Evolutionary conservation across 2,329 filamentous ascomycete genomes (phyloP), one percentile per base, ranked within the genome.

Genomic region (Fusarium beomiforme): DNA sequence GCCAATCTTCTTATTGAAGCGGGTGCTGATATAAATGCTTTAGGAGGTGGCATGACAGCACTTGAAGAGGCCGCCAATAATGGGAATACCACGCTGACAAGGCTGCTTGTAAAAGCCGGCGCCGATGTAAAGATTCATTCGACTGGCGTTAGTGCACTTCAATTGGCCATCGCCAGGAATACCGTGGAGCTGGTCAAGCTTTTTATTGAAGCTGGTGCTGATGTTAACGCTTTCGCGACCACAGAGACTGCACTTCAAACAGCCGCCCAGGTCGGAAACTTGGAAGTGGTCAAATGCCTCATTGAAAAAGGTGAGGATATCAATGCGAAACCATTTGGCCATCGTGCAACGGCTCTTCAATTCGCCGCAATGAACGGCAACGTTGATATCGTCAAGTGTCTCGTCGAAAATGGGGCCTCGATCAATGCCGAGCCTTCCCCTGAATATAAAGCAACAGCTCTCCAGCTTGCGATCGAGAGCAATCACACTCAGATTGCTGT

Each of bases 261-360:
- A 6, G 76, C 76, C 5, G 70, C 63, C 2, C 24, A 39, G 6
- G 16, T 31, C 1, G 63, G 55, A 3, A 64, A 72, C 29, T 31
- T 69, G 1, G 37, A 61, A 6, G 31, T 78, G 4, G 73, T 80
- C 9, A 59, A 72, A 31, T 1, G 14, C 4, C 16, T 34, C 12
- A 64, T 83, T 46, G 74, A 76, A 4, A 67, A 64, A 8, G 82
- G 82, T 16, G 82, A 81, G 10, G 65, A 83, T 17, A 59, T 83
- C 17, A 78, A 84, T 55, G 77, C 78, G 3, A 31, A 11, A 2
- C 10, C 3, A 4, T 5, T 4, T 5, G 4, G 1, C 26, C 8
- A 2, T 23, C 0, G 0, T 13, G 2, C 19, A 1, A 51, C 33
- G 29, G 19, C 19, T 29, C 13, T 31, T 11, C 24, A 31, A 10